Evolutionary conservation across 345 rosid species (phyloP), one percentile per base, ranked within the genome.

Genomic region (Pseudoturritis turrita): DNA sequence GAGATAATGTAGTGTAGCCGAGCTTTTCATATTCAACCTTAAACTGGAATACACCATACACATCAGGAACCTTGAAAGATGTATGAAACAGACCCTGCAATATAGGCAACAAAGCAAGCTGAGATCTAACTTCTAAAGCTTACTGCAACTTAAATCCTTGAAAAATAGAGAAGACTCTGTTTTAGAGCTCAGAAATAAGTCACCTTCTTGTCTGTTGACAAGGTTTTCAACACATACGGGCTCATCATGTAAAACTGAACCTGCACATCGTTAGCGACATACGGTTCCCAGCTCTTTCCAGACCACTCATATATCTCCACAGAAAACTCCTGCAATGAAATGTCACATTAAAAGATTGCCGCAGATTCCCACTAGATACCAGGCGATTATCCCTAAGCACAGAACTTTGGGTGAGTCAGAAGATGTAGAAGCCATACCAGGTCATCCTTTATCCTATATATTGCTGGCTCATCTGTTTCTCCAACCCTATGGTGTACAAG

Each of bases 241-340:
- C 91, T 87, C 91, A 85, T 89, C 96, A 85, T 87, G 81, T 87
- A 85, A 55, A 89, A 85, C 56, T 83, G 96, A 75, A 89, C 87
- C 76, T 83, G 88, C 71, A 83, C 85, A 65, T 89, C 91, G 62
- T 83, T 54, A 29, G 88, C 80, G 6, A 87, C 85, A 80, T 83
- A 89, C 23, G 88, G 87, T 66, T 82, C 91, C 96, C 89, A 85
- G 79, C 79, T 80, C 71, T 82, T 84, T 41, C 94, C 94, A 65
- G 87, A 84, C 89, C 87, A 86, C 55, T 88, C 90, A 7, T 70
- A 82, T 57, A 88, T 81, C 82, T 86, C 89, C 46, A 84, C 84
- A 63, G 79, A 81, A 68, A 86, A 83, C 12, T 84, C 86, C 90
- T 86, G 77, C 59, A 66, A 76, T 26, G 37, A 47, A 55, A 70